Base-by-base conservation (phyloP, 352 stramenopile species). In the Globisporangium recalcitrans region DNA sequence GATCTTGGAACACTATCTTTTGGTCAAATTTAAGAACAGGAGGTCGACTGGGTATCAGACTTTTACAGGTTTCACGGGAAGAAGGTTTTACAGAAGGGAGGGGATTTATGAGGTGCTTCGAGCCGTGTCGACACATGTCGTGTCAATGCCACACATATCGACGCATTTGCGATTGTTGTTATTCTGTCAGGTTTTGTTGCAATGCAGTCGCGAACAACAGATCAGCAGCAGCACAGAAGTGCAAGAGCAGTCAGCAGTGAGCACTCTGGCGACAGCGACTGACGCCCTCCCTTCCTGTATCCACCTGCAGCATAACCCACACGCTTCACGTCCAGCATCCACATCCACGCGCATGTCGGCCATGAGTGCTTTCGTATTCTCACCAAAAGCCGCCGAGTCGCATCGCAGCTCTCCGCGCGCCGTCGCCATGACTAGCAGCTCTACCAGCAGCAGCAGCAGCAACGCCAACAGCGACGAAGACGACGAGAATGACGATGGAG, bases 401-500 rank as follows among this genome's bases (percentile, higher is more conserved):
- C n/a, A 22, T 22, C 29, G 51, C 8, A 21, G 29, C 10, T 36
- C 51, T 9, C 16, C n/a, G 5, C 29, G 29, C n/a, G n/a, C n/a
- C 13, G 27, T n/a, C 51, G 29, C 3, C 34, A 40, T 22, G 8
- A 6, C 3, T 34, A 40, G 19, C 13, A 52, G 58, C 32, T 36
- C 21, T 11, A 46, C 2, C 29, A 46, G 16, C 19, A 46, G 4
- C 29, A 46, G 16, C 38, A 53, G 44, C 62, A 63, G 51, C 46
- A 68, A 29, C 38, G 47, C 26, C 44, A 58, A 49, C 24, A 26
- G 69, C 54, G 63, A 68, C 10, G 63, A 36, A 13, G 63, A 63
- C 40, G 49, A 59, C 38, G 49, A 47, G 19, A 52, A 46, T 1
- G 47, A 52, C 1, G 71, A 75, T 24, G 63, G 60, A 11, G 77